These are phyloP conservation scores for Lactarius sanguifluus DNA, from an alignment of 768 basidiomycete genomes.

Conservation along the genomic window DNA sequence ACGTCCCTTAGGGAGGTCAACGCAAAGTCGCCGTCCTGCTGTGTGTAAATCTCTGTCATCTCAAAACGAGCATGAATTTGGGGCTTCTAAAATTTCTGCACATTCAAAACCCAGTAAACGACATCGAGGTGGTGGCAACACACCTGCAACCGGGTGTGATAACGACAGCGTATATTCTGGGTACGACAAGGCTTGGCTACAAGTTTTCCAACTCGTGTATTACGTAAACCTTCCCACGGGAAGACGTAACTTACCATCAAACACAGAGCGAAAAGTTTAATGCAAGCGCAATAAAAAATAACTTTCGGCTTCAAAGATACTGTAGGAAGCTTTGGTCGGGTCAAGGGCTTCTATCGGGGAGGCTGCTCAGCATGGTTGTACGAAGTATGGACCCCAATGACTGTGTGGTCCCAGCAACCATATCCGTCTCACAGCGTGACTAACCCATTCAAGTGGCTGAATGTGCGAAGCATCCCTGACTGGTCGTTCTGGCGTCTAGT, in stretches of 20 bases:
- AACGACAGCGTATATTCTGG: background rate
- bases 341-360: background rate
- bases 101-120: background rate
- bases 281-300: background rate
- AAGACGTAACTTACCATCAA: no score
- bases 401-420: no score
- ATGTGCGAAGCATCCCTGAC: background rate
- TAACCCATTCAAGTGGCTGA: no score
- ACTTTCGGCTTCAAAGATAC: background rate
- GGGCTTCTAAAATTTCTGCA: background rate
- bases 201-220: background rate
- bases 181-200: background rate
- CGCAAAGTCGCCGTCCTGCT: background rate
- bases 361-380: background rate
- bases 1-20: constrained; percentile 15
- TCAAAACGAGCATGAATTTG: background rate
- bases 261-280: no score
- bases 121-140: background rate
- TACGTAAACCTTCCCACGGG: no score
- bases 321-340: background rate
- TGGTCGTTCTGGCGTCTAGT: background rate
- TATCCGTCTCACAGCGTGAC: no score
- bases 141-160: background rate
- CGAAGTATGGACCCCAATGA: background rate
- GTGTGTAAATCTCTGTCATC: constrained; percentile 5